phyloP scores from a whole-genome alignment of 805 yeast species.

The Millerozyma miso region DNA sequence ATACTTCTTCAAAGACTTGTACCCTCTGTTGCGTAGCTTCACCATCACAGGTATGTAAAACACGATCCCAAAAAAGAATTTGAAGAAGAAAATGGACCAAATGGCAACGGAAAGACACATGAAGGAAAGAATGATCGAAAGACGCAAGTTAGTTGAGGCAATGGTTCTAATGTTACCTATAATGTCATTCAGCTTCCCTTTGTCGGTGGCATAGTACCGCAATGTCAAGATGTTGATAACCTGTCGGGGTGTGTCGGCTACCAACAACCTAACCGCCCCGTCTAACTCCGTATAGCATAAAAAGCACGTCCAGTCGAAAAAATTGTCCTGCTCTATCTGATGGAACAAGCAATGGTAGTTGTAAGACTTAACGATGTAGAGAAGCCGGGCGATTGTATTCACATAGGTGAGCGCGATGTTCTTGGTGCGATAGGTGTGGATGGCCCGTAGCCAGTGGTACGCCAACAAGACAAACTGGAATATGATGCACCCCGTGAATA shows the following conservation, averaged over 20 bases:
- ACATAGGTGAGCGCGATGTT: slow-evolving; percentile 70
- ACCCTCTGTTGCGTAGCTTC: slow-evolving; percentile 34
- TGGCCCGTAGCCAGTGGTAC: slow-evolving; percentile 57
- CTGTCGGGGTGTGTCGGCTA: slow-evolving; percentile 87
- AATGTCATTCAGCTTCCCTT: slow-evolving; percentile 40
- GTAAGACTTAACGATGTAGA: slow-evolving; percentile 55
- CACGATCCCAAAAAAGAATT: slow-evolving; percentile 51
- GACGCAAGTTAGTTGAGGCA: slow-evolving; percentile 56
- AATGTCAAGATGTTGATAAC: slow-evolving; percentile 75
- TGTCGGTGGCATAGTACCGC: slow-evolving; percentile 45
- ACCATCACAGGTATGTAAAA: slow-evolving; percentile 49
- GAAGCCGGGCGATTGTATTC: slow-evolving; percentile 55
- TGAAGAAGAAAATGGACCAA: slow-evolving; percentile 65
- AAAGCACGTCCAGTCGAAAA: slow-evolving; percentile 65
- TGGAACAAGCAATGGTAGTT: slow-evolving; percentile 70
- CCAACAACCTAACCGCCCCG: slow-evolving; percentile 54
- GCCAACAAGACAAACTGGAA: slow-evolving; percentile 57
- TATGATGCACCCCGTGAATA: slow-evolving; percentile 77
- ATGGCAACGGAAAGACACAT: slow-evolving; percentile 73
- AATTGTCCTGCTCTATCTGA: slow-evolving; percentile 57
- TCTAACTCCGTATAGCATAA: slow-evolving; percentile 62
- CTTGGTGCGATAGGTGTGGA: slow-evolving; percentile 51
- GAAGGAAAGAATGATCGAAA: slow-evolving; percentile 68
- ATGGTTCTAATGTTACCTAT: slow-evolving; percentile 47
- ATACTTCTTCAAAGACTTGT: slow-evolving; percentile 51